Evolutionary conservation across 768 basidiomycete species (phyloP).

Genomic region (Calocybe indica): DNA sequence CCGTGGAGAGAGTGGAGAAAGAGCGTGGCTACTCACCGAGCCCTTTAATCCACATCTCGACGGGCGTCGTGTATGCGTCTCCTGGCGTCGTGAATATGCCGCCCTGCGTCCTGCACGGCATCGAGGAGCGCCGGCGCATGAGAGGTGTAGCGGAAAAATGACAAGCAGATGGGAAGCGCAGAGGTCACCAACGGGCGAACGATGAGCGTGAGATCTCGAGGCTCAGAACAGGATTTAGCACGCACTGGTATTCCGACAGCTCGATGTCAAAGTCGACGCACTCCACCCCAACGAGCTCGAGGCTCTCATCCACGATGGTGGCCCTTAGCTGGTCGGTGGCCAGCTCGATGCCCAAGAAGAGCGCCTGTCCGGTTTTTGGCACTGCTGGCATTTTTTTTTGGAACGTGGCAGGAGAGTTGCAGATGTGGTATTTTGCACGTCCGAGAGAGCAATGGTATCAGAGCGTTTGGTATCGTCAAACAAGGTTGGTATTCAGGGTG

Average conservation of each 20-base stretch:
- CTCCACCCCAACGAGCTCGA: conserved; percentile 80
- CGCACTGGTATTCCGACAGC: conserved; percentile 76
- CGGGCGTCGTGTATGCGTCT: conserved; percentile 81
- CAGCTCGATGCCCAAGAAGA: conserved; percentile 84
- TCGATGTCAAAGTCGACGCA: conserved; percentile 80
- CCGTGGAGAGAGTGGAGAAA: conserved; percentile 13
- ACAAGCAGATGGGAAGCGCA: not conserved
- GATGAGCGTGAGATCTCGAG: too few species aligned
- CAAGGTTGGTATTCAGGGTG: not conserved
- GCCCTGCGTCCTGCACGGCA: conserved; percentile 61
- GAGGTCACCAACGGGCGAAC: too few species aligned
- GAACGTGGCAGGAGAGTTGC: not conserved
- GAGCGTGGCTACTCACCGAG: conserved; percentile 51
- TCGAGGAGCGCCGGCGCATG: too few species aligned
- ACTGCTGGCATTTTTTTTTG: conserved; percentile 34
- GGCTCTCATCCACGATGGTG: conserved; percentile 75
- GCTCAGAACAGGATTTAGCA: conserved; percentile 13
- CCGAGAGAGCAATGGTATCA: not conserved
- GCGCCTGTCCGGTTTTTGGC: conserved; percentile 38
- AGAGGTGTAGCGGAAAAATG: not conserved
- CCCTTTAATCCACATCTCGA: conserved; percentile 88
- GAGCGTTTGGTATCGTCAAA: not conserved
- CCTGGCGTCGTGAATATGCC: conserved; percentile 85
- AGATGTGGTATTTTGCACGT: not conserved
- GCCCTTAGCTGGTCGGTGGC: conserved; percentile 81